Base-by-base conservation (phyloP, 2,329 filamentous ascomycete genomes). In the Penicillium freii region DNA sequence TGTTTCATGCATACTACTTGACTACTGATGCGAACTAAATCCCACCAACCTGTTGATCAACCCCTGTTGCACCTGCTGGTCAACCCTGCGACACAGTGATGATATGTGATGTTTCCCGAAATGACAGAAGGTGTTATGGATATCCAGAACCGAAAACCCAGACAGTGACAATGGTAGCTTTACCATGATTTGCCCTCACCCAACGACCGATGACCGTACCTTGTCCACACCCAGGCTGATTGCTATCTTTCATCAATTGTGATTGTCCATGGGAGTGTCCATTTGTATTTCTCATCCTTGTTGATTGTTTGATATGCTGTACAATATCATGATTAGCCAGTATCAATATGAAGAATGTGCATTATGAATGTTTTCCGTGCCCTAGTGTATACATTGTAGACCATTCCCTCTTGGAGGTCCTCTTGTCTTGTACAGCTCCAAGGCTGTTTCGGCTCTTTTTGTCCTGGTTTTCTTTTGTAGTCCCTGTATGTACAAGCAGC, bases 1-100 rank as follows among this genome's bases (percentile, higher is more conserved):
- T 75, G 21, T 66, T 74, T 61, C 62, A 66, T 25, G 62, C 62
- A 15, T 65, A 75, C 8, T 75, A 75, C 57, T 59, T 75, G 54
- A 61, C 67, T 50, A 65, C 63, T 52, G 65, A 58, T 58, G 59
- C 62, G 11, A 65, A 64, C 47, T 71, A 66, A 57, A 40, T 19
- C 36, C 11, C 15, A 29, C 5, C 34, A 19, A 17, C 17, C 13
- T 19, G 29, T 27, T 43, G 44, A 38, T 15, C 31, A 13, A 25
- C 4, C 13, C 23, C 21, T n/a, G 31, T 8, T 19, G 21, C 15
- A 29, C 8, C 8, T 44, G 13, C 29, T 33, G 21, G 29, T 15
- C 23, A 40, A 36, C 31, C 15, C 38, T 29, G 27, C 23, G 17
- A 38, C 19, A 33, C 29, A 39, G 38, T 25, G 21, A 51, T 31